phyloP scores from a whole-genome alignment of 192 early-diverging fungal genomes.

The Pilobolus umbonatus region DNA sequence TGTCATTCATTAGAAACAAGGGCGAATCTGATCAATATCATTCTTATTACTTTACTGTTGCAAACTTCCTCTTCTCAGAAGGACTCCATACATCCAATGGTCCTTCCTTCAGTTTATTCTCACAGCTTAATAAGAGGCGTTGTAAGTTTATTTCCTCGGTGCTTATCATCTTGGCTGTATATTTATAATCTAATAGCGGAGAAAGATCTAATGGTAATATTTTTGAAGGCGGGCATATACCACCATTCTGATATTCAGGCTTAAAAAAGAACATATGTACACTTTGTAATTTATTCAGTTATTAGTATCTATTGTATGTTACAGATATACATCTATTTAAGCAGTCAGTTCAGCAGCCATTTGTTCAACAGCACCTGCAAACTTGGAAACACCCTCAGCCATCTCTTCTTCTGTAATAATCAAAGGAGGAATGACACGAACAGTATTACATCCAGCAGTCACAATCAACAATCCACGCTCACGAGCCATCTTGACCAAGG shows the following conservation, averaged over 20 bases:
- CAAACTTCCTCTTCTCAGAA: conserved; percentile 27
- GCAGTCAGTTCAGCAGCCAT: conserved; percentile 5
- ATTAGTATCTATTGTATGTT: no score
- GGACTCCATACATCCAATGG: conserved; percentile 15
- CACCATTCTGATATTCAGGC: no score
- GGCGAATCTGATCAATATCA: background rate
- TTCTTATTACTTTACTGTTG: conserved; percentile 15
- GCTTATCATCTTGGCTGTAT: no score
- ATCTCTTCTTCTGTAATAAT: conserved; percentile 75
- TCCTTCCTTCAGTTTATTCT: conserved; percentile 14
- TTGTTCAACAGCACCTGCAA: conserved; percentile 57
- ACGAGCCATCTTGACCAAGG: conserved; percentile 68
- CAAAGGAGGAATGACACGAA: conserved; percentile 91
- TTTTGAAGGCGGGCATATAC: no score
- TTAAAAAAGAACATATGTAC: no score
- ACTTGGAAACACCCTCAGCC: conserved; percentile 64
- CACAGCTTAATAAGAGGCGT: conserved; percentile 18
- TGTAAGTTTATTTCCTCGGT: conserved; percentile 28
- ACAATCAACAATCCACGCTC: conserved; percentile 87
- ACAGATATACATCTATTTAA: no score
- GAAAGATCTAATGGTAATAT: no score
- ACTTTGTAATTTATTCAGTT: no score
- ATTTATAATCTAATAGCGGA: no score
- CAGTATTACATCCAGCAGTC: conserved; percentile 78
- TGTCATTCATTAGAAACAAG: background rate